Percentiles rank a stretch among this genome's conserved stretches.
phyloP scores from a whole-genome alignment of 805 yeast species.

The Monosporozyma solicola region DNA sequence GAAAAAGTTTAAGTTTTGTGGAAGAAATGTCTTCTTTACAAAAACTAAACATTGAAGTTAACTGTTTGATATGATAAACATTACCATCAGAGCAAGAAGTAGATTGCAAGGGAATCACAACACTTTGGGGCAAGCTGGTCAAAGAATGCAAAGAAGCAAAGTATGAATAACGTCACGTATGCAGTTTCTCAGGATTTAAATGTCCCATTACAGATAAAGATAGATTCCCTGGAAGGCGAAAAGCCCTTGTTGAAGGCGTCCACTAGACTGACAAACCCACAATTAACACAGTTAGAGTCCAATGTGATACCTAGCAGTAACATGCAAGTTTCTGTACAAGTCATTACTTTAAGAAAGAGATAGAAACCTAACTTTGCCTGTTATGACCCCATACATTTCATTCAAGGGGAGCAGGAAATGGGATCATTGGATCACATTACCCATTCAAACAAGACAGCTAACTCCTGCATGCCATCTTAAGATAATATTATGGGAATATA shows the following conservation, averaged over 20 bases:
- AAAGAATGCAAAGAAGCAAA: not conserved
- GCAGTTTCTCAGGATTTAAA: constrained; percentile 49
- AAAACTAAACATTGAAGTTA: not conserved
- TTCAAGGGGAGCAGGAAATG: constrained; percentile 43
- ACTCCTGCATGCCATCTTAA: constrained; percentile 51
- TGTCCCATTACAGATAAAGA: constrained; percentile 39
- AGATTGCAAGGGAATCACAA: not conserved
- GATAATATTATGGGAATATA: constrained; percentile 60
- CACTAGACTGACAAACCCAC: constrained; percentile 40
- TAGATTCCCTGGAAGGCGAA: constrained; percentile 40
- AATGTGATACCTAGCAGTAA: constrained; percentile 31
- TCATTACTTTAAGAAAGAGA: constrained; percentile 37
- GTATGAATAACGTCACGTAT: constrained; percentile 36
- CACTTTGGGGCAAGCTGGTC: not conserved
- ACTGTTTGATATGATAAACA: not conserved
- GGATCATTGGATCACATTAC: constrained; percentile 67
- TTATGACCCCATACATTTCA: constrained; percentile 41
- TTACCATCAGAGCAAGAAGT: no score
- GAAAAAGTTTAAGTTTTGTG: not conserved
- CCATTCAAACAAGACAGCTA: constrained; percentile 64
- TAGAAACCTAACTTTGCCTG: constrained; percentile 41
- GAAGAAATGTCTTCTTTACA: not conserved
- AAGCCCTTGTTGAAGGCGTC: constrained; percentile 36
- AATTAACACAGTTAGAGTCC: constrained; percentile 34
- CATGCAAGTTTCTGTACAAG: constrained; percentile 38